Percentiles rank a stretch among this genome's conserved stretches.
Conservation (phyloP, 768 basidiomycete genomes). For the Auriscalpium microsporum region DNA sequence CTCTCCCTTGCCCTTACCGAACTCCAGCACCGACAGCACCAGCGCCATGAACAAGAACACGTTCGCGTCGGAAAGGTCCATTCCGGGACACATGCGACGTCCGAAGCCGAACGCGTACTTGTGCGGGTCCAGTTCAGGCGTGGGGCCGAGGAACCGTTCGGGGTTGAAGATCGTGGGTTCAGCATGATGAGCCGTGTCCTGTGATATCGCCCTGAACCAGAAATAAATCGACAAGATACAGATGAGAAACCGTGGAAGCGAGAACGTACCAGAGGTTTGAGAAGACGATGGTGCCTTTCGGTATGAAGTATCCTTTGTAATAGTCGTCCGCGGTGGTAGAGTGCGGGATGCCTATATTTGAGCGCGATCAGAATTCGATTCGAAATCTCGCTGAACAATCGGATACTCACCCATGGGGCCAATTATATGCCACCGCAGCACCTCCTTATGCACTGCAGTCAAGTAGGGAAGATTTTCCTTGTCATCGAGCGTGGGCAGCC, state of each 20-base stretch:
- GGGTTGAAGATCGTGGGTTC: slow-evolving; percentile 14
- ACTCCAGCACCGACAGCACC: neutral
- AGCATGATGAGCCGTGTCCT: slow-evolving; percentile 5
- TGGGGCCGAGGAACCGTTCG: slow-evolving; percentile 8
- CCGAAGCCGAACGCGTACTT: slow-evolving; percentile 12
- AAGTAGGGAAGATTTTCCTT: slow-evolving; percentile 17
- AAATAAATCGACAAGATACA: neutral
- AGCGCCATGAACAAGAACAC: slow-evolving; percentile 2
- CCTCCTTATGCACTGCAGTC: slow-evolving; percentile 18
- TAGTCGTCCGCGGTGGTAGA: slow-evolving; percentile 11
- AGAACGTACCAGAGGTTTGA: slow-evolving; percentile 14
- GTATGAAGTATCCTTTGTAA: slow-evolving; percentile 15
- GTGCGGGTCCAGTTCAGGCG: slow-evolving; percentile 5
- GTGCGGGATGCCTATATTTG: slow-evolving; percentile 2
- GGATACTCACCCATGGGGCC: slow-evolving; percentile 10
- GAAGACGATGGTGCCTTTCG: slow-evolving; percentile 15
- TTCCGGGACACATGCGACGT: slow-evolving; percentile 4
- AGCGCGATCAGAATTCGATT: neutral
- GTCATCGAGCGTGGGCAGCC: slow-evolving; percentile 15
- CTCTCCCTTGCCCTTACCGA: neutral
- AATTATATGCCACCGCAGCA: slow-evolving; percentile 17
- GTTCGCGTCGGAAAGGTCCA: slow-evolving; percentile 1
- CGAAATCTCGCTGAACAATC: neutral
- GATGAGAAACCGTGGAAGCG: neutral
- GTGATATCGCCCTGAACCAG: slow-evolving; percentile 6